These are phyloP conservation scores for Tolypocladium pustulatum DNA, from an alignment of 2,329 filamentous ascomycete species.

Conservation along the genomic window DNA sequence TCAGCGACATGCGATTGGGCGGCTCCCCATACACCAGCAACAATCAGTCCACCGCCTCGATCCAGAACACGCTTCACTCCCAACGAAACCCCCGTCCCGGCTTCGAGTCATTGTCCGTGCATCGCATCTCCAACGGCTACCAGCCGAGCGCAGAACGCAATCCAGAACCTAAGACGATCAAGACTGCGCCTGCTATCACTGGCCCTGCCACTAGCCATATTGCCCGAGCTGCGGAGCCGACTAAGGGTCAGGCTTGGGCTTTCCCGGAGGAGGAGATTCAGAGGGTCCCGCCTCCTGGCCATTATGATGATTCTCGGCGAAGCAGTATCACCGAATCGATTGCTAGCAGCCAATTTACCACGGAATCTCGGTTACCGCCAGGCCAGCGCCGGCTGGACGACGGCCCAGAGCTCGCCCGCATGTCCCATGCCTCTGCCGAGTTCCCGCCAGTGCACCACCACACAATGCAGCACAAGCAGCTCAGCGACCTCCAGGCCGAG, in stretches of 20 bases:
- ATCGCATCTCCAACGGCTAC: slow-evolving; percentile 56
- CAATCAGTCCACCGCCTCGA: slow-evolving; percentile 66
- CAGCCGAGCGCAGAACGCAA: slow-evolving; percentile 49
- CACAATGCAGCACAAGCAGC: slow-evolving; percentile 62
- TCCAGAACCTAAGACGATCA: slow-evolving; percentile 44
- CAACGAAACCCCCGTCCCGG: slow-evolving; percentile 49
- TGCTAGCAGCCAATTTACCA: slow-evolving; percentile 69
- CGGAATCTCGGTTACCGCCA: slow-evolving; percentile 59
- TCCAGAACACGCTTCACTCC: slow-evolving; percentile 59
- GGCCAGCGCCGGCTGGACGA: slow-evolving; percentile 67
- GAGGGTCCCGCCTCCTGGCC: slow-evolving; percentile 27
- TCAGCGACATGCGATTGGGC: slow-evolving; percentile 59
- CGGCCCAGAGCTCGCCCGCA: slow-evolving; percentile 35
- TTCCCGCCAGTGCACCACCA: slow-evolving; percentile 60
- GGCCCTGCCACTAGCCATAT: slow-evolving; percentile 55
- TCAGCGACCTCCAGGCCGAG: slow-evolving; percentile 55
- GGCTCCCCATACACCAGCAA: slow-evolving; percentile 62
- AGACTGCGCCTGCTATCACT: slow-evolving; percentile 67
- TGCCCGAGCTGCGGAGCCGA: slow-evolving; percentile 65
- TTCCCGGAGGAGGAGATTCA: slow-evolving; percentile 65
- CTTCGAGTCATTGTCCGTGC: slow-evolving; percentile 40
- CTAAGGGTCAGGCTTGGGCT: slow-evolving; percentile 75
- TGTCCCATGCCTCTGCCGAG: slow-evolving; percentile 41
- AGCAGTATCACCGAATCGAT: slow-evolving; percentile 70
- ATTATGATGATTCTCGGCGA: slow-evolving; percentile 55